Percentiles rank a stretch among this genome's conserved stretches.
These are phyloP conservation scores for Nissolia schottii DNA, from an alignment of 306 rosid species.

Conservation along the genomic window DNA sequence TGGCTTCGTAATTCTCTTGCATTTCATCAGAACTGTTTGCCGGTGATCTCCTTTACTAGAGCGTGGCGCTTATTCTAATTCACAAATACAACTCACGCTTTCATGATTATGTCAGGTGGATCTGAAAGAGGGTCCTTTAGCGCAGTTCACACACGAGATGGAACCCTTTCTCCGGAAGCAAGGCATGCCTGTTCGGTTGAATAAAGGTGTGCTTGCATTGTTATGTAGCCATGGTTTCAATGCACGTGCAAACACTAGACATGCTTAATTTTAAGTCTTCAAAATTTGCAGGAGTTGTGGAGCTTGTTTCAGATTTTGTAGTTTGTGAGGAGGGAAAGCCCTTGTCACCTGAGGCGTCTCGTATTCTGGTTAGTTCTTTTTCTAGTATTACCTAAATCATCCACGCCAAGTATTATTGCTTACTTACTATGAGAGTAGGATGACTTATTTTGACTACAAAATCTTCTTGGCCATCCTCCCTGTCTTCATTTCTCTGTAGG, in stretches of 20 bases:
- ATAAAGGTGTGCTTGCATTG: conserved; percentile 53
- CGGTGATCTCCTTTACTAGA: no score
- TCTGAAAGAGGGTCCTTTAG: conserved; percentile 92
- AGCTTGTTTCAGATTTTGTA: conserved; percentile 75
- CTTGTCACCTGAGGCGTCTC: conserved; percentile 86
- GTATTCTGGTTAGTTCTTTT: conserved; percentile 56
- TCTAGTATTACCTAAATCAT: not conserved
- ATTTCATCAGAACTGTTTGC: not conserved
- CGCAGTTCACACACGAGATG: conserved; percentile 93
- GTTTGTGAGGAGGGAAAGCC: conserved; percentile 95
- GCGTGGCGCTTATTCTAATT: not conserved
- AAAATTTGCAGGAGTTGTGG: conserved; percentile 72
- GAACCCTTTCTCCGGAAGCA: conserved; percentile 93
- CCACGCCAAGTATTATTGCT: not conserved
- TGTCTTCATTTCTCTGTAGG: not conserved
- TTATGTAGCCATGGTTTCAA: not conserved
- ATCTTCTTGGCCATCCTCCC: no score
- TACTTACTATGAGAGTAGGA: not conserved
- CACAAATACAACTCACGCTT: not conserved
- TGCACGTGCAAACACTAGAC: not conserved
- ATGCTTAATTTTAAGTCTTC: not conserved
- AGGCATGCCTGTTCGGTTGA: conserved; percentile 96
- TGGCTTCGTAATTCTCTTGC: not conserved
- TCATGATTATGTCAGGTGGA: conserved; percentile 52
- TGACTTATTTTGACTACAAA: not conserved